These are phyloP conservation scores for Leishmania mexicana DNA, from an alignment of 208 protist species.

Conservation along the genomic window DNA sequence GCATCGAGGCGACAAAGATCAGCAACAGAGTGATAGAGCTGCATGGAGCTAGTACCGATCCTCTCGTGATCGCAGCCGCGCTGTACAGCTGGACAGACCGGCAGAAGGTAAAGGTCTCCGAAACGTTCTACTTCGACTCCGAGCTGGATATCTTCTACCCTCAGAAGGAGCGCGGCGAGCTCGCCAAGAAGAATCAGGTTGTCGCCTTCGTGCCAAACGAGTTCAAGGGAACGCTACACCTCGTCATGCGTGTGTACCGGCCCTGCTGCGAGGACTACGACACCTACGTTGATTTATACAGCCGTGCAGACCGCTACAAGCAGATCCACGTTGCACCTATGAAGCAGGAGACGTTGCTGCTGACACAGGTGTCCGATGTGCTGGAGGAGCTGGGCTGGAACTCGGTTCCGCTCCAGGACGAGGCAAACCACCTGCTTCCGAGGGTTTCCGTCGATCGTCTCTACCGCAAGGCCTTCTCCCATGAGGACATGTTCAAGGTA, in stretches of 20 bases:
- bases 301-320: slow-evolving; percentile 80
- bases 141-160: slow-evolving; percentile 84
- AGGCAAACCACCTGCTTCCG: slow-evolving; percentile 29
- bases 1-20: slow-evolving; percentile 59
- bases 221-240: slow-evolving; percentile 68
- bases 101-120: slow-evolving; percentile 71
- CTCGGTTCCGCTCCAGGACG: slow-evolving; percentile 26
- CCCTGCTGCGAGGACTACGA: slow-evolving; percentile 83
- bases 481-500: slow-evolving; percentile 55
- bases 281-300: slow-evolving; percentile 85
- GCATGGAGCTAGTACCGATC: slow-evolving; percentile 79
- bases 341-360: slow-evolving; percentile 85
- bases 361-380: slow-evolving; percentile 73
- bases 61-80: slow-evolving; percentile 59
- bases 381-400: slow-evolving; percentile 87
- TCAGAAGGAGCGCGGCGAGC: slow-evolving; percentile 66
- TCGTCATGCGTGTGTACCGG: slow-evolving; percentile 72
- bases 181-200: slow-evolving; percentile 61
- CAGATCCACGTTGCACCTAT: slow-evolving; percentile 75
- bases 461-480: slow-evolving; percentile 59
- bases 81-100: slow-evolving; percentile 62
- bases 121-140: slow-evolving; percentile 90
- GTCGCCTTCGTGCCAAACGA: slow-evolving; percentile 83
- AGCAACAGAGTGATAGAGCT: slow-evolving; percentile 59
- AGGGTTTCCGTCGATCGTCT: slow-evolving; percentile 39